Evolutionary conservation across 768 basidiomycete genomes (phyloP), one percentile per base, ranked within the genome.

Genomic region (Gymnopilus dilepis): DNA sequence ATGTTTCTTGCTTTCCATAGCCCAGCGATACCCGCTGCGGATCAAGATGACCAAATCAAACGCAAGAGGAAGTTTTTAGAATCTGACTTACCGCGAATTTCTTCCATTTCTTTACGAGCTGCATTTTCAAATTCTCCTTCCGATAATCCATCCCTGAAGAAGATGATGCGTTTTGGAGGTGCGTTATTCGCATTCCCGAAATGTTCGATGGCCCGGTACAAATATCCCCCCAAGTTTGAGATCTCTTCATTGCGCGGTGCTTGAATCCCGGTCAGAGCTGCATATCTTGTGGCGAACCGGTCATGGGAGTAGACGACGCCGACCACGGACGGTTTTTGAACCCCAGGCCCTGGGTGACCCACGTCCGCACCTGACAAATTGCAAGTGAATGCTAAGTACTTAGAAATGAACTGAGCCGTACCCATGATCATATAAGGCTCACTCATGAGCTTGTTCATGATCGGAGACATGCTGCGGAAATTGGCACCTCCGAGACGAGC

Each of bases 81-180:
- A 4, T 6, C 13, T 21, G 30, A 15, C 13, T 13, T 12, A 59
- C 58, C 24, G 47, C 42, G 38, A 30, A 63, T 63, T 1, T 59
- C 62, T 24, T 15, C 13, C 5, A 63, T 59, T 41, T 63, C 62
- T 19, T 34, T 19, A 6, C 19, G 33, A 2, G 52, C 57, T 1
- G 55, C 47, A n/a, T 24, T 22, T n/a, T 59, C 38, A 7, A 47
- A 63, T 17, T 63, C 62, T n/a, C 62, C 62, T 52, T 63, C 62
- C 4, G 62, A 63, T 8, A 63, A 43, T 7, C 62, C 62, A 50
- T 63, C 62, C 22, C 62, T 42, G 52, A 47, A 63, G 22, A 63
- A 63, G 6, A 63, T 50, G 15, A 63, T 17, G 2, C 53, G 52
- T 6, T 1, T 7, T 0, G 57, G 57, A 33, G 52, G 15, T 4